Evolutionary conservation across 2,329 filamentous ascomycete species (phyloP).

Genomic region (Gyromitra esculenta): DNA sequence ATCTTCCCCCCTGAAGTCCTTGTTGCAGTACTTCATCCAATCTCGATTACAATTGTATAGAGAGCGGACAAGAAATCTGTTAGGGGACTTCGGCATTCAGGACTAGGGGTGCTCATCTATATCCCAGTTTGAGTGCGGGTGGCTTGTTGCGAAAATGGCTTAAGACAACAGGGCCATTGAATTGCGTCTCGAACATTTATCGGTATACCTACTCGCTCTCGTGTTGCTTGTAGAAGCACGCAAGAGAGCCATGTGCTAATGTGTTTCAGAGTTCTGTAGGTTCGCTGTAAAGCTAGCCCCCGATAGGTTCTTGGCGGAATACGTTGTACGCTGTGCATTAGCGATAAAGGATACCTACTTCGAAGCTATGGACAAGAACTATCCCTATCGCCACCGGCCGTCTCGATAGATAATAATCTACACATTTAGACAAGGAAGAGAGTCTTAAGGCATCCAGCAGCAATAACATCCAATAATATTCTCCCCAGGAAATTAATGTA

Average conservation of each 20-base stretch:
- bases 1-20: neutral
- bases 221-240: neutral
- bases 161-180: neutral
- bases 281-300: conserved; percentile 5
- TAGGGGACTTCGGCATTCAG: neutral
- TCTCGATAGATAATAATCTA: conserved; percentile 25
- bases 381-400: neutral
- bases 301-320: conserved; percentile 1
- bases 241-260: neutral
- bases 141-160: neutral
- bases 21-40: neutral
- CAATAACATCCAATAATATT: neutral
- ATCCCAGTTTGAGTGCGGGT: neutral
- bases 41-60: neutral
- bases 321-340: neutral
- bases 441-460: neutral
- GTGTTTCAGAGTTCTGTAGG: conserved; percentile 11
- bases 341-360: neutral
- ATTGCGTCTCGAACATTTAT: neutral
- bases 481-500: neutral
- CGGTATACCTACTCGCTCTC: neutral
- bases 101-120: neutral
- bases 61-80: neutral
- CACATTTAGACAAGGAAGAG: neutral
- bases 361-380: neutral